phyloP scores from a whole-genome alignment of 768 basidiomycete genomes.

The Strobilomyces echinocephalus region DNA sequence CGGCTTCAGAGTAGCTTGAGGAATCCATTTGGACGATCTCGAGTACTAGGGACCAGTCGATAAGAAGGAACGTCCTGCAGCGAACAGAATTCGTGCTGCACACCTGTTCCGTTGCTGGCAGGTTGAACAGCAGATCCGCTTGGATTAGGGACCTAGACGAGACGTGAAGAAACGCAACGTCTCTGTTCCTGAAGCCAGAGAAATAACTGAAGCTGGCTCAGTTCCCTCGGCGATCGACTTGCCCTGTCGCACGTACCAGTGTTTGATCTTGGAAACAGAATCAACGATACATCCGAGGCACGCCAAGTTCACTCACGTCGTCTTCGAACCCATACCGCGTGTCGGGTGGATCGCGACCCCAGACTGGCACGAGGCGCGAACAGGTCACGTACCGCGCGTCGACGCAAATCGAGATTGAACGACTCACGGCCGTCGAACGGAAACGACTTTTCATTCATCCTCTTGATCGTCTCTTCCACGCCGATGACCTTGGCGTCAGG shows the following conservation, averaged over 20 bases:
- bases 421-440: constrained; percentile 60
- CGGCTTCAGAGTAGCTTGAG: constrained; percentile 24
- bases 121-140: constrained; percentile 81
- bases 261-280: constrained; percentile 38
- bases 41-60: constrained; percentile 32
- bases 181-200: constrained; percentile 67
- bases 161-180: constrained; percentile 77
- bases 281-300: background rate
- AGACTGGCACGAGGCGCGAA: constrained; percentile 32
- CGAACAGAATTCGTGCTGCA: background rate
- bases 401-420: background rate
- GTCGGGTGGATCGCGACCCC: constrained; percentile 57
- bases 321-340: constrained; percentile 77
- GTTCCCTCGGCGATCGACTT: background rate
- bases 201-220: constrained; percentile 48
- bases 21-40: constrained; percentile 31
- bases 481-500: constrained; percentile 69
- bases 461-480: constrained; percentile 49
- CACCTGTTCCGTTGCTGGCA: constrained; percentile 75
- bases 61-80: background rate
- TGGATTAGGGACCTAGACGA: constrained; percentile 68
- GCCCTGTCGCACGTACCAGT: constrained; percentile 35
- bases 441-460: constrained; percentile 48
- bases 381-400: background rate
- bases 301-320: constrained; percentile 39